Conservation (phyloP, 495 filamentous ascomycete genomes). For the Daldinia bambusicola region DNA sequence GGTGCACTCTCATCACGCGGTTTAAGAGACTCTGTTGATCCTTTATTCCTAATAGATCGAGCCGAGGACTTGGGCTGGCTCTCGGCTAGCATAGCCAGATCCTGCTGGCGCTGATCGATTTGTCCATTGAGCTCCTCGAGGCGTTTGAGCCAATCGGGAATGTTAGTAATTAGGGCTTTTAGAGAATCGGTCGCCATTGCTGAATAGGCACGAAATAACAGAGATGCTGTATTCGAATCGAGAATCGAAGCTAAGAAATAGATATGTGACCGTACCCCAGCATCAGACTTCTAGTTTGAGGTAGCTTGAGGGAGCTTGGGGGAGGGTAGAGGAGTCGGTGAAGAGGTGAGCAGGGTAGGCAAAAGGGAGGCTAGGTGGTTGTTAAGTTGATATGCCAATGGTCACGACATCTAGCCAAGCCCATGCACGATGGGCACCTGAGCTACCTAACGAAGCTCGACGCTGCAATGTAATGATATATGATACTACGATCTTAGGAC, state of each 20-base stretch:
- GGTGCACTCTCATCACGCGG: constrained; percentile 60
- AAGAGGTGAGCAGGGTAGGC: constrained; percentile 44
- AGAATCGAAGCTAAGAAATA: constrained; percentile 7
- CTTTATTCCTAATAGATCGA: constrained; percentile 64
- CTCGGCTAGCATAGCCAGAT: constrained; percentile 66
- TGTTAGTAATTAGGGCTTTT: constrained; percentile 67
- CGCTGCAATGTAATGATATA: not conserved
- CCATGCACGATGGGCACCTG: constrained; percentile 28
- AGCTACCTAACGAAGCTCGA: constrained; percentile 20
- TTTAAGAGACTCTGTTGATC: constrained; percentile 71
- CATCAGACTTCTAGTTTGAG: constrained; percentile 41
- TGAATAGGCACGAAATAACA: not conserved
- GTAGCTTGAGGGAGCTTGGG: no score
- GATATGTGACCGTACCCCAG: constrained; percentile 18
- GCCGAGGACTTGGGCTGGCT: constrained; percentile 45
- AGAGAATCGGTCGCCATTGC: constrained; percentile 69
- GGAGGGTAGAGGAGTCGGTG: constrained; percentile 5
- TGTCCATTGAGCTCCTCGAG: constrained; percentile 76
- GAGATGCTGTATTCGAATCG: constrained; percentile 5
- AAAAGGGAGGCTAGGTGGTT: constrained; percentile 23
- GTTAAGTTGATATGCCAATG: constrained; percentile 27
- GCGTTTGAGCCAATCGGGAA: constrained; percentile 74
- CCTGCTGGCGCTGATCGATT: constrained; percentile 73
- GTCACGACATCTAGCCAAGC: constrained; percentile 33
- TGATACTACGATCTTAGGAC: constrained; percentile 4